Base-by-base conservation (phyloP, 768 basidiomycete species). In the Amanita brunnescens region DNA sequence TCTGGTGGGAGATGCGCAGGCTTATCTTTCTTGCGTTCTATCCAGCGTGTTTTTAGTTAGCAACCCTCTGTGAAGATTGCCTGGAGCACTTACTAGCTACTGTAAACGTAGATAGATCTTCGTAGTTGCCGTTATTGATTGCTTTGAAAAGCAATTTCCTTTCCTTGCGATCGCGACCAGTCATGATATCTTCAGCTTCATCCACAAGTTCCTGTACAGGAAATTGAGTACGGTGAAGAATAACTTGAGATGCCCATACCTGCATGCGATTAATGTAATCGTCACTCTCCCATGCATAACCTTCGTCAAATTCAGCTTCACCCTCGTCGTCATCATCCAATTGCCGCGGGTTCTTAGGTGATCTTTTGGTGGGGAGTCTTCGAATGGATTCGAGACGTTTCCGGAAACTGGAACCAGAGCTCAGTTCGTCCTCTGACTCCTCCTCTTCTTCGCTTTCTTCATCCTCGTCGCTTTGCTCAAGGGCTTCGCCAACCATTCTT, bases 71-170 rank as follows among this genome's bases (percentile, higher is more conserved):
- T 20, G 7, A 48, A 43, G 39, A 24, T 9, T 12, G 42, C 23
- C 23, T 9, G 21, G 26, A 37, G 24, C 9, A 73, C 82, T n/a
- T 61, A 86, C 85, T 72, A 14, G 76, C 74, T 21, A 73, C 77
- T 48, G 63, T 67, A 47, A 71, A 65, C 18, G 66, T 62, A 26
- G 73, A 69, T 1, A 68, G 54, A 48, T 72, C 68, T 34, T 73
- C 71, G 34, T 78, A 73, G 37, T 71, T 63, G 12, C 84, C 88
- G 57, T 83, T 68, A 10, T 69, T 70, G 32, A 88, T 70, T 0
- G 85, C 75, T 18, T 67, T 68, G 73, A 88, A 86, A 0, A 83
- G 45, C 29, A 71, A 63, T n/a, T 82, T 82, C 51, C 70, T 68
- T 51, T 66, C 63, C 57, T 80, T 80, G 24, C 76, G 68, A 51